These are phyloP conservation scores for Metroxylon sagu DNA, from an alignment of 176 grass and related monocot species.

Conservation along the genomic window DNA sequence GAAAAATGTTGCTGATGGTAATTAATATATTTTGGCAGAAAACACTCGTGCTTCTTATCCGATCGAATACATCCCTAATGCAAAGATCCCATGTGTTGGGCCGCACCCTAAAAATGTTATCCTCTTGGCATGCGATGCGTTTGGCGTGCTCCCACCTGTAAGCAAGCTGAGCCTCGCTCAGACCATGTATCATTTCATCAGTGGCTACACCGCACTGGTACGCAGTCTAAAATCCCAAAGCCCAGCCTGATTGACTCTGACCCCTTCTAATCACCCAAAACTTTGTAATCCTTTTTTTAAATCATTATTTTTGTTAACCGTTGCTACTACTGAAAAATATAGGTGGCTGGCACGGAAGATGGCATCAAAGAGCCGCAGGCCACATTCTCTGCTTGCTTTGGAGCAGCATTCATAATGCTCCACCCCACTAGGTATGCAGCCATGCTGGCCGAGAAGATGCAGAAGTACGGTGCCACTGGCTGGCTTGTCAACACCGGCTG, in stretches of 20 bases:
- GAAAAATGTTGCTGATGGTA: neutral
- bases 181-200: conserved; percentile 99
- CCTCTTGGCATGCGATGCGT: conserved; percentile 87
- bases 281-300: too few relatives aligned
- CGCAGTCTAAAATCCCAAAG: neutral
- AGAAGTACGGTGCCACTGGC: conserved; percentile 82
- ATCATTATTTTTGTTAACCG: too few relatives aligned
- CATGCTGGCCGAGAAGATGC: conserved; percentile 99
- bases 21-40: conserved; percentile 34
- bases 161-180: conserved; percentile 91
- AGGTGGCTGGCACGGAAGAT: conserved; percentile 93
- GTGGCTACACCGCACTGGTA: conserved; percentile 94
- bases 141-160: conserved; percentile 89
- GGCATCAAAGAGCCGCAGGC: conserved; percentile 96
- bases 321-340: neutral
- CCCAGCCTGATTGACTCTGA: too few relatives aligned
- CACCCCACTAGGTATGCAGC: conserved; percentile 95
- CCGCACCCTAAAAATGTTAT: conserved; percentile 97
- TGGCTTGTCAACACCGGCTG: conserved; percentile 99
- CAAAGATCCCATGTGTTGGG: conserved; percentile 79
- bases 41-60: conserved; percentile 94
- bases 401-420: conserved; percentile 97
- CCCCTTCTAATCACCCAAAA: too few relatives aligned
- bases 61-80: conserved; percentile 95
- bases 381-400: conserved; percentile 96